These are phyloP conservation scores for Penicillium frequentans DNA, from an alignment of 2,329 filamentous ascomycete genomes.

Conservation along the genomic window DNA sequence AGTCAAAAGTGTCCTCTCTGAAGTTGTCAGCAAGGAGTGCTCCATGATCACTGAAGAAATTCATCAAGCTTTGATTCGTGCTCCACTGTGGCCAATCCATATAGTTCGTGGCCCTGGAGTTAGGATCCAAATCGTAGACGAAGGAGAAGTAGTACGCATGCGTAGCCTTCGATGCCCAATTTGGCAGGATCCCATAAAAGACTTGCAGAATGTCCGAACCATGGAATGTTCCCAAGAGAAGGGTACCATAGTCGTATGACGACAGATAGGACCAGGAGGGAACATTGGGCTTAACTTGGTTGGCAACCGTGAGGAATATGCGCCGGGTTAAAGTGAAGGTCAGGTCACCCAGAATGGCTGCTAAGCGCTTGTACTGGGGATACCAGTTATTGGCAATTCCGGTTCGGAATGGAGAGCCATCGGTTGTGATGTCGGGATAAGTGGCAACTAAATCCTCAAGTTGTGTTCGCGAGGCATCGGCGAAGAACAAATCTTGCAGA, in stretches of 20 bases:
- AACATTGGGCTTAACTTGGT: conserved; percentile 54
- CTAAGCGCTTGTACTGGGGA: conserved; percentile 74
- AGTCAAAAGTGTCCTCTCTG: conserved; percentile 45
- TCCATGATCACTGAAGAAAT: conserved; percentile 44
- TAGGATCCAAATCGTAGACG: conserved; percentile 69
- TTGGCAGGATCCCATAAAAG: conserved; percentile 64
- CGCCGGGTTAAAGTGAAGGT: conserved; percentile 73
- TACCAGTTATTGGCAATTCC: conserved; percentile 68
- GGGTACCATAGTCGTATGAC: conserved; percentile 69
- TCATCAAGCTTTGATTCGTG: conserved; percentile 51
- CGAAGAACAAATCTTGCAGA: conserved; percentile 61
- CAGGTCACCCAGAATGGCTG: conserved; percentile 73
- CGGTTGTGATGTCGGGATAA: conserved; percentile 58
- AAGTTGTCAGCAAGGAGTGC: conserved; percentile 51
- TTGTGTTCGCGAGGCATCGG: conserved; percentile 51
- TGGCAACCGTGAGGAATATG: conserved; percentile 56
- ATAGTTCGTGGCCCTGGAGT: conserved; percentile 49
- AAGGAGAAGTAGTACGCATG: conserved; percentile 74
- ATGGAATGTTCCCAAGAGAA: conserved; percentile 75
- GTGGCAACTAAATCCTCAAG: conserved; percentile 60
- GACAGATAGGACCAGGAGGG: conserved; percentile 74
- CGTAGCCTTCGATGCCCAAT: conserved; percentile 61
- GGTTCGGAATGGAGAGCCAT: conserved; percentile 73
- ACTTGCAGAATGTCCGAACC: conserved; percentile 67
- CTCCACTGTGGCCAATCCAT: conserved; percentile 59